phyloP scores from a whole-genome alignment of 768 basidiomycete species.

The Termitomyces sp. region DNA sequence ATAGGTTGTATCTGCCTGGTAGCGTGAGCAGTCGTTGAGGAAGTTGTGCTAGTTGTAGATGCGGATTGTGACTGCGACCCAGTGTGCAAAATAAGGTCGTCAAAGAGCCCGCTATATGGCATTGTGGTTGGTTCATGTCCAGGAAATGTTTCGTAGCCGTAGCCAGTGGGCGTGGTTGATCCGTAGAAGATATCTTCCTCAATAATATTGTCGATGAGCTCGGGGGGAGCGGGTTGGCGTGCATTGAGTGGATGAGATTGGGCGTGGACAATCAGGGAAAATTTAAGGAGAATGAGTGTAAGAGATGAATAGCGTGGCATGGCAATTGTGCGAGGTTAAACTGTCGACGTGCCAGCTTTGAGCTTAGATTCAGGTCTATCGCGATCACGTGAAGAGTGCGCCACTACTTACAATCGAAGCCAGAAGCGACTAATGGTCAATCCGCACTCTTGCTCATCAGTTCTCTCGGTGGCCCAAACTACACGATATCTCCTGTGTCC shows the following conservation, averaged over 20 bases:
- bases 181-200: slow-evolving; percentile 12
- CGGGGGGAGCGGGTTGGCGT: background rate
- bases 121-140: slow-evolving; percentile 1
- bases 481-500: slow-evolving; percentile 66
- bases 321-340: background rate
- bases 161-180: background rate
- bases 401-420: slow-evolving; percentile 17
- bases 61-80: slow-evolving; percentile 4
- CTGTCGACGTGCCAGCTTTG: background rate
- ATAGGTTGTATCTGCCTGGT: slow-evolving; percentile 1
- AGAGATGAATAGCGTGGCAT: slow-evolving; percentile 10
- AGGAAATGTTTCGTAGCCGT: slow-evolving; percentile 5
- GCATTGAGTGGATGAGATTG: slow-evolving; percentile 12
- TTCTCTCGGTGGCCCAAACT: slow-evolving; percentile 65
- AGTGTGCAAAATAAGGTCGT: slow-evolving; percentile 3
- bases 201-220: slow-evolving; percentile 10
- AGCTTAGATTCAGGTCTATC: background rate
- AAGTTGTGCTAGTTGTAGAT: slow-evolving; percentile 1
- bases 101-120: slow-evolving; percentile 9
- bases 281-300: slow-evolving; percentile 1
- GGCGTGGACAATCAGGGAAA: slow-evolving; percentile 10
- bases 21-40: background rate
- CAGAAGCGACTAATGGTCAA: slow-evolving; percentile 43
- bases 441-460: slow-evolving; percentile 58
- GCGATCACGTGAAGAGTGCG: slow-evolving; percentile 13